Base-by-base conservation (phyloP, 306 rosid species). In the Pyrus betulifolia region DNA sequence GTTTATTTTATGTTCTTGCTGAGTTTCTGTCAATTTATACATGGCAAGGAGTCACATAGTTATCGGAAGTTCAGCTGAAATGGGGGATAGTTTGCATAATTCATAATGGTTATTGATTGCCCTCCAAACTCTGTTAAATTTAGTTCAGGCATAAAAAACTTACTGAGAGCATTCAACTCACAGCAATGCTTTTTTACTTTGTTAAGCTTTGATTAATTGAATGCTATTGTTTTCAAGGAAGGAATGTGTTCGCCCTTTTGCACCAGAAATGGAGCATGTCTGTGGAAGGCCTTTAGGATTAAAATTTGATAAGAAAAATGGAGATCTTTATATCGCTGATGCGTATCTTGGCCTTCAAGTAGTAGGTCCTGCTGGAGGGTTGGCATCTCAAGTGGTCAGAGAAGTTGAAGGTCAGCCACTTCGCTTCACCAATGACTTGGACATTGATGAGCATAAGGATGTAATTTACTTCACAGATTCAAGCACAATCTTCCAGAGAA, bases 251-350 rank as follows among this genome's bases (percentile, higher is more conserved):
- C 88, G 85, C 67, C 96, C 97, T 51, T 86, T 90, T 70, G 98
- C 97, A 28, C 97, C 79, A 44, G 95, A 95, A 62, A 38, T 88
- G 87, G 98, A 95, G 87, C 97, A 92, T 70, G 70, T 89, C 45
- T 95, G 98, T 78, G 98, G 97, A 80, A 88, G 97, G 75, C 98
- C 97, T 33, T 81, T 95, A 74, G 98, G 97, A 57, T 80, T 92
- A 23, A 87, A 79, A 60, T 95, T 92, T 57, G 91, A 90, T 40
- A 86, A 86, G 89, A 88, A 87, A 82, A 95, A 72, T 38, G 96
- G 96, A 75, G 93, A 95, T 74, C 85, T 95, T 23, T 95, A 90
- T 61, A 88, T 90, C 31, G 98, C 98, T 6, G 98, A 95, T 81
- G 95, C 97, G 67, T 95, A 95, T 79, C 81, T 90, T 0, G 98